A percentile compares a stretch with the other conserved stretches of the same genome.
Evolutionary conservation across 441 rosid genomes (phyloP).

Genomic region (Pelargonium cotyledonis): DNA sequence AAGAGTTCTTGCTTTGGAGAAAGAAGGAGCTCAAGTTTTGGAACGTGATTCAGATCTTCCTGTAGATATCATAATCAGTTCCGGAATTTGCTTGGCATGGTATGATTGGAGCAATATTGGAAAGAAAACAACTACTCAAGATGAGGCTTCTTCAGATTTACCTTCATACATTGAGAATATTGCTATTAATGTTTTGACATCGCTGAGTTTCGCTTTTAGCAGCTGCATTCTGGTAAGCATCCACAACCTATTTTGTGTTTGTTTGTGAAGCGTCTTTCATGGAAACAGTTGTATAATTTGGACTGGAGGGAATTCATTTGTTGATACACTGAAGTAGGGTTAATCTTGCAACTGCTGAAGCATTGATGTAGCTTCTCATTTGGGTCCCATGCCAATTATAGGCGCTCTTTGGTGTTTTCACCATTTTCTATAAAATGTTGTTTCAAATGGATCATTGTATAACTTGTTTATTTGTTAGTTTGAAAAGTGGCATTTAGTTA

Average conservation of each 20-base stretch:
- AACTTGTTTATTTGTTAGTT: neutral
- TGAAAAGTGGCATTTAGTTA: neutral
- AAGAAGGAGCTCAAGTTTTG: conserved; percentile 75
- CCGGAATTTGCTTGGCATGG: conserved; percentile 77
- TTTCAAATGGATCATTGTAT: neutral
- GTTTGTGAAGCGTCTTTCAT: conserved; percentile 6
- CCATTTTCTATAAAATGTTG: neutral
- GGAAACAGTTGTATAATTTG: neutral
- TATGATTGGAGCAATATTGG: conserved; percentile 59
- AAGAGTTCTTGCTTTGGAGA: conserved; percentile 76
- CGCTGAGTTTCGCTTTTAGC: conserved; percentile 74
- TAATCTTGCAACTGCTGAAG: neutral
- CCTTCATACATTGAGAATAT: conserved; percentile 67
- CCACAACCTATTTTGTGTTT: conserved; percentile 8
- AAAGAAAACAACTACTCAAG: conserved; percentile 44
- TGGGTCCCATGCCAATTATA: neutral
- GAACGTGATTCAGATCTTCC: conserved; percentile 86
- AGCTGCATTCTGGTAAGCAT: conserved; percentile 75
- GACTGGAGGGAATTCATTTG: neutral
- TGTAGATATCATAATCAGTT: conserved; percentile 64
- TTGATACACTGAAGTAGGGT: conserved; percentile 8
- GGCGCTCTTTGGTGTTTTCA: neutral
- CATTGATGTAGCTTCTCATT: neutral
- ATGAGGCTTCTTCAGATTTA: conserved; percentile 65
- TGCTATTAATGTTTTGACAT: conserved; percentile 69